Evolutionary conservation across 108 stramenopile species (phyloP), one percentile per base, ranked within the genome.

Genomic region (Seminavis robusta): DNA sequence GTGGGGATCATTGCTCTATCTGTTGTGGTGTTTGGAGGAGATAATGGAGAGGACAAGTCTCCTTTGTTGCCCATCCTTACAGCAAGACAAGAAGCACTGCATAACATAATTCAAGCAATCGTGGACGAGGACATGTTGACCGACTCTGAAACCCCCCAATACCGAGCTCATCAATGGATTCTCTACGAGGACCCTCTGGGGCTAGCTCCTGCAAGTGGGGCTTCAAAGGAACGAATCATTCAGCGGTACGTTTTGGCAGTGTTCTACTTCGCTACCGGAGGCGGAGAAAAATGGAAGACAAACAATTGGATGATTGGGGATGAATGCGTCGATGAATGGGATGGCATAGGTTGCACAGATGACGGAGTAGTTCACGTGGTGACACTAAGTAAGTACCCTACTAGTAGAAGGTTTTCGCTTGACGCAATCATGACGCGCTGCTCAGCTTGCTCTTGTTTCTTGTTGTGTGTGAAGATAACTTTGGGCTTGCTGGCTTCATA

Each of bases 201-300:
- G 33, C 32, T 73, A 24, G 59, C 54, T 42, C 59, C 72, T 10
- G 30, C 17, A 9, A 49, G 55, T 21, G 52, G 33, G 6, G 52
- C 56, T 0, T 38, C 30, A 32, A 46, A 59, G 0, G 61, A 80
- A 26, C 56, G 74, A 11, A 70, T 86, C 20, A 54, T 71, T 16
- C 89, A 90, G 48, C 56, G 89, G 39, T 90, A 70, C 60, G 78
- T 68, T 10, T 46, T 90, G 47, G 88, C 84, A 16, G 50, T 44
- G 4, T 59, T 90, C 62, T 87, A 80, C 54, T 87, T 67, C 73
- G 13, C 59, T 47, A 73, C 77, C 44, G 38, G 61, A 44, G 50
- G 79, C 50, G 27, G 46, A 9, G 52, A 63, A 1, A 47, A 47
- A 28, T 71, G 69, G 69, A 58, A 52, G 6, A 33, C 39, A 11